phyloP scores from a whole-genome alignment of 192 early-diverging fungal genomes.

The Gaertneriomyces sp. region DNA sequence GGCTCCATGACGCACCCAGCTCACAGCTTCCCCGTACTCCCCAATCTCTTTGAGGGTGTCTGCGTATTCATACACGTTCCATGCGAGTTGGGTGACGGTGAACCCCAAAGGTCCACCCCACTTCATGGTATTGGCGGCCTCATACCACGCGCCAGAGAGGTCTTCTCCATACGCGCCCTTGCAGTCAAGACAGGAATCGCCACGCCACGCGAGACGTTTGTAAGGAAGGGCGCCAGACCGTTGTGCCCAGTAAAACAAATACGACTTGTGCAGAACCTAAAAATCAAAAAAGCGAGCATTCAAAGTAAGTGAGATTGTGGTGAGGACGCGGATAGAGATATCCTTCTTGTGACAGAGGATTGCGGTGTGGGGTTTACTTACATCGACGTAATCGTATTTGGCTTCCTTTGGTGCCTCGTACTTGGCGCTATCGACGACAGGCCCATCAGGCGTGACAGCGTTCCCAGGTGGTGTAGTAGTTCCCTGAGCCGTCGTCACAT shows the following conservation, averaged over 20 bases:
- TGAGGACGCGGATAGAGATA: no score
- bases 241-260: conserved; percentile 52
- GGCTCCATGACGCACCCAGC: conserved; percentile 31
- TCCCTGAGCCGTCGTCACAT: background rate
- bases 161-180: conserved; percentile 51
- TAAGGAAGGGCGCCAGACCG: conserved; percentile 47
- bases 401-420: conserved; percentile 42
- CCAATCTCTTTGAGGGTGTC: conserved; percentile 38
- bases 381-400: conserved; percentile 52
- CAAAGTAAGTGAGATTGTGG: no score
- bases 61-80: conserved; percentile 44
- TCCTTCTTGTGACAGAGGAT: no score
- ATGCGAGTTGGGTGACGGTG: conserved; percentile 45
- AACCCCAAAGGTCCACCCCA: conserved; percentile 52
- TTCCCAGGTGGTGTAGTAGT: background rate
- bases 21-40: conserved; percentile 21
- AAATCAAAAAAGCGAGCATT: no score
- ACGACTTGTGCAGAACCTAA: conserved; percentile 44
- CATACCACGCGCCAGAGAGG: conserved; percentile 51
- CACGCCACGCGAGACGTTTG: conserved; percentile 52
- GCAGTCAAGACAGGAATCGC: conserved; percentile 50
- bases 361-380: background rate
- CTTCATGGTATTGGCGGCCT: conserved; percentile 60
- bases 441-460: conserved; percentile 27
- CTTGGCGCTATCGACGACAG: conserved; percentile 27